phyloP scores from a whole-genome alignment of 768 basidiomycete species.

The Mycena epipterygia region DNA sequence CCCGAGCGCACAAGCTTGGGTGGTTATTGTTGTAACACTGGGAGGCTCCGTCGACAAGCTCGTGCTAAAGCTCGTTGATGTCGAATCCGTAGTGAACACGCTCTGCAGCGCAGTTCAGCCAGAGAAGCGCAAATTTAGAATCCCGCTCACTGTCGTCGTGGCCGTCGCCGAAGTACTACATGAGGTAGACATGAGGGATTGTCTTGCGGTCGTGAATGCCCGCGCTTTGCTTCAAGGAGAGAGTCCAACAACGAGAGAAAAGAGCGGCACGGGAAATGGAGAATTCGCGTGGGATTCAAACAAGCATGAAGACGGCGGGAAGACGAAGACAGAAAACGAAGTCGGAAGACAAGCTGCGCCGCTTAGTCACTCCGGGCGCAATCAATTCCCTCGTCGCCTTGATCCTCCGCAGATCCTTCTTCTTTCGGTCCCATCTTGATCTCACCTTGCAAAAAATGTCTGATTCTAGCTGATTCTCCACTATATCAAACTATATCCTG shows the following conservation, averaged over 20 bases:
- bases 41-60: slow-evolving; percentile 48
- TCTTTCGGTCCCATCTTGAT: no score
- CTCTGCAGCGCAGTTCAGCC: slow-evolving; percentile 21
- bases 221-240: not conserved
- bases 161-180: slow-evolving; percentile 60
- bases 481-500: no score
- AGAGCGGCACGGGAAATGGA: no score
- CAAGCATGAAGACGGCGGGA: slow-evolving; percentile 24
- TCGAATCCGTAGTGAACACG: slow-evolving; percentile 49
- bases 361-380: no score
- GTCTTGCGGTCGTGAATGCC: not conserved
- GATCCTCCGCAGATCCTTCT: no score
- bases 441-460: no score
- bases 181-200: slow-evolving; percentile 50
- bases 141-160: slow-evolving; percentile 51
- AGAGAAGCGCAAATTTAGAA: not conserved
- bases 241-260: not conserved
- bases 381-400: no score
- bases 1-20: slow-evolving; percentile 49
- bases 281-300: no score
- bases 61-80: slow-evolving; percentile 53
- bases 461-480: no score
- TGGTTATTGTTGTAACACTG: slow-evolving; percentile 49
- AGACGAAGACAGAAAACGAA: not conserved
- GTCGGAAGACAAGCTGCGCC: no score